A percentile compares a stretch with the other conserved stretches of the same genome.
phyloP scores from a whole-genome alignment of 2,329 filamentous ascomycete species.

The Daldinia sp. region DNA sequence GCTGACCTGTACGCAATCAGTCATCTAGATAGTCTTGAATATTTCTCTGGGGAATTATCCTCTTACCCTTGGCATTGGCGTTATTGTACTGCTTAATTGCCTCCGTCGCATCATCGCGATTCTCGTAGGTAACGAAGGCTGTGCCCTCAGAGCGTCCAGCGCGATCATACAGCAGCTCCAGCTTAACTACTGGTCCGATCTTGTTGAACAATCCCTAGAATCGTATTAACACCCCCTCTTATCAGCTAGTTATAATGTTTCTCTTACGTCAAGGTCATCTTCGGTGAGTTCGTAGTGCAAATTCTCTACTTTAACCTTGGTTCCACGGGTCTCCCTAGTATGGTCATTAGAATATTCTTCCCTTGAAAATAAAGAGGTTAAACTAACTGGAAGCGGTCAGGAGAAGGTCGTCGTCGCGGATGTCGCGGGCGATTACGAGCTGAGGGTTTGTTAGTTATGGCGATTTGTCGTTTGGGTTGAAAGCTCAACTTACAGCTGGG shows the following conservation, averaged over 20 bases:
- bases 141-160: conserved; percentile 87
- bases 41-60: neutral
- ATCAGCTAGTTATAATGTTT: neutral
- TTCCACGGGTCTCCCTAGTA: conserved; percentile 61
- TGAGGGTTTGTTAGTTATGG: conserved; percentile 22
- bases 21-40: conserved; percentile 5
- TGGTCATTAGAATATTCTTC: conserved; percentile 18
- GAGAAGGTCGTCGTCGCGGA: conserved; percentile 51
- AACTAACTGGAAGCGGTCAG: conserved; percentile 45
- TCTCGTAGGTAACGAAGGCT: conserved; percentile 83
- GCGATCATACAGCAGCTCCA: conserved; percentile 83
- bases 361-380: conserved; percentile 25
- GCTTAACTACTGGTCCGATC: conserved; percentile 75
- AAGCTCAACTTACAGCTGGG: conserved; percentile 59
- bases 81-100: conserved; percentile 86
- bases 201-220: conserved; percentile 78
- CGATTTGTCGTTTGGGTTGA: neutral
- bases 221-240: conserved; percentile 39
- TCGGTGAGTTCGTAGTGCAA: conserved; percentile 91
- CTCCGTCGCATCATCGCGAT: conserved; percentile 72
- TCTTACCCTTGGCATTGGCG: conserved; percentile 82
- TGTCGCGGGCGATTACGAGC: conserved; percentile 40
- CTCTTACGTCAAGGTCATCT: conserved; percentile 77
- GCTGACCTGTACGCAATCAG: conserved; percentile 65
- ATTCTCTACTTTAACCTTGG: conserved; percentile 86